Conservation (phyloP, 352 stramenopile species). For the Saprolegnia parasitica region DNA sequence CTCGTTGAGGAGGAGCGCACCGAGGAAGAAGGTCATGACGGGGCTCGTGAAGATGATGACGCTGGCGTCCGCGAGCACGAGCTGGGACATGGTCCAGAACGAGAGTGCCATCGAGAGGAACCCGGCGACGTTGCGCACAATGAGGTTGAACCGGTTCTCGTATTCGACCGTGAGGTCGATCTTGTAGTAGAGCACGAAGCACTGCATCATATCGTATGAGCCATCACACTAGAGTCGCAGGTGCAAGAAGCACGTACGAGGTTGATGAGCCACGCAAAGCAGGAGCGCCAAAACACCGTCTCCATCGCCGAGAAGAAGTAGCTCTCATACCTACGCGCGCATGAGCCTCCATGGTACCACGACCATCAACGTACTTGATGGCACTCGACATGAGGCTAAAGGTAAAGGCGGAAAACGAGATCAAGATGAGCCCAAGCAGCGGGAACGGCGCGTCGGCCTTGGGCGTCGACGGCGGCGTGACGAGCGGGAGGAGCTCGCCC, state of each 20-base stretch:
- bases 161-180: conserved; percentile 39
- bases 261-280: conserved; percentile 43
- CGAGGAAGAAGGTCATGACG: conserved; percentile 51
- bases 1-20: conserved; percentile 2
- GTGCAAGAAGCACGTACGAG: conserved; percentile 43
- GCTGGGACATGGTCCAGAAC: conserved; percentile 53
- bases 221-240: conserved; percentile 13
- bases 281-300: conserved; percentile 58
- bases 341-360: no score
- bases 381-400: conserved; percentile 54
- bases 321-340: conserved; percentile 25
- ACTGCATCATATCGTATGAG: conserved; percentile 31
- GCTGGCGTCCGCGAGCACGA: conserved; percentile 58
- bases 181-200: conserved; percentile 30
- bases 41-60: conserved; percentile 63
- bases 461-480: not conserved
- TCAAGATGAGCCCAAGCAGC: conserved; percentile 37
- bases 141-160: conserved; percentile 57
- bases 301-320: conserved; percentile 55
- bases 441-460: not conserved
- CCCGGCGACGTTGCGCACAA: conserved; percentile 43
- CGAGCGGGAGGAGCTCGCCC: conserved; percentile 1
- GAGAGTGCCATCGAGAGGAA: conserved; percentile 43
- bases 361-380: conserved; percentile 51
- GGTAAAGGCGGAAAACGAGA: conserved; percentile 49